Conservation (phyloP, 1,284 basidiomycete genomes). For the Cryptococcus sp. region DNA sequence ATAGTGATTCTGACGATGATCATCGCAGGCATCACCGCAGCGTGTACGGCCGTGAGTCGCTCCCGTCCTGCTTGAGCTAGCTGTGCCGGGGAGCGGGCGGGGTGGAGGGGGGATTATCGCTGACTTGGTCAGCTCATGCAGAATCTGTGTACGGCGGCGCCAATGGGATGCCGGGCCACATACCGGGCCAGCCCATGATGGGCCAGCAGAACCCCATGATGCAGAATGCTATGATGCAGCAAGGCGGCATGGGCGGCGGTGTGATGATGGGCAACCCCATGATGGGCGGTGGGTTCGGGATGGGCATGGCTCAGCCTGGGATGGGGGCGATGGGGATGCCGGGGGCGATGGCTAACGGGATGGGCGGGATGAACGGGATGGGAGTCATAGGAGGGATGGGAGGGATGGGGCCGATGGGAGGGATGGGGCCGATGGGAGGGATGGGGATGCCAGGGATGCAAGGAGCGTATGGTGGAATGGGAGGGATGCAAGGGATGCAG, state of each 20-base stretch:
- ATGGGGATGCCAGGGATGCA: constrained; percentile 18
- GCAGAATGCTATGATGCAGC: background rate
- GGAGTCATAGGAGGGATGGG: constrained; percentile 20
- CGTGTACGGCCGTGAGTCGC: constrained; percentile 19
- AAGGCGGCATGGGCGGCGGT: constrained; percentile 1
- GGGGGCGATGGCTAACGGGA: constrained; percentile 13
- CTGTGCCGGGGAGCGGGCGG: background rate
- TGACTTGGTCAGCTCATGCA: too few species aligned
- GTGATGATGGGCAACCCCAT: constrained; percentile 6
- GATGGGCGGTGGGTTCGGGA: constrained; percentile 19
- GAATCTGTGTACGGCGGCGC: too few species aligned
- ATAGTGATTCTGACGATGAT: constrained; percentile 22
- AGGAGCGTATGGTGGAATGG: constrained; percentile 9
- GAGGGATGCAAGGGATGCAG: too few species aligned
- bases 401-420: constrained; percentile 9
- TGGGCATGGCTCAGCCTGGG: constrained; percentile 25
- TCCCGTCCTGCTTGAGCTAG: background rate
- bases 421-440: constrained; percentile 11
- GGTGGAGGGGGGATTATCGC: too few species aligned
- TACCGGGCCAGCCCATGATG: background rate
- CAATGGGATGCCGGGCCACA: too few species aligned
- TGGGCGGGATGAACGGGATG: constrained; percentile 19
- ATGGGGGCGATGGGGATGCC: constrained; percentile 28
- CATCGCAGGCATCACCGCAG: constrained; percentile 18
- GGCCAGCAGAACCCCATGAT: constrained; percentile 13